A percentile compares a stretch with the other conserved stretches of the same genome.
Evolutionary conservation across 257 asterid genomes (phyloP).

Genomic region (Coffea canephora): DNA sequence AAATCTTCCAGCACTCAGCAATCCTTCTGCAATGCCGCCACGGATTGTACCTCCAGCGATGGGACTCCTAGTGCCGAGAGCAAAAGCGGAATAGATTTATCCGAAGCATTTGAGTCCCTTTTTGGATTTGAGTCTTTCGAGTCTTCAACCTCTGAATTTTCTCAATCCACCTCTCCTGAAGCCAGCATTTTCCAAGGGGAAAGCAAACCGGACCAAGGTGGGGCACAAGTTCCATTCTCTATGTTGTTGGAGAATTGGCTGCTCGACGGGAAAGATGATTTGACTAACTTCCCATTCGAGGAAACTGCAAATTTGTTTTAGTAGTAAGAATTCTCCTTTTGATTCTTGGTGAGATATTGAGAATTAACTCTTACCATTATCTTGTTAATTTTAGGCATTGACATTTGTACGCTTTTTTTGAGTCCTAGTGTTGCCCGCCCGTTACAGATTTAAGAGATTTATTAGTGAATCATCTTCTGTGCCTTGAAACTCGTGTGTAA

Average conservation of each 20-base stretch:
- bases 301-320: conserved; percentile 44
- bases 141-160: conserved; percentile 46
- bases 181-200: conserved; percentile 34
- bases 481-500: background rate
- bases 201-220: conserved; percentile 31
- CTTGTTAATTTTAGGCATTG: conserved; percentile 21
- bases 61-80: conserved; percentile 29
- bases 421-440: background rate
- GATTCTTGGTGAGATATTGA: background rate
- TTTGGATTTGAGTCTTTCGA: conserved; percentile 60
- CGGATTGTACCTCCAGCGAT: conserved; percentile 32
- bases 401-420: conserved; percentile 13
- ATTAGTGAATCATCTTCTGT: background rate
- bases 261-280: conserved; percentile 54
- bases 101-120: conserved; percentile 50
- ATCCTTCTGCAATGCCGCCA: conserved; percentile 27
- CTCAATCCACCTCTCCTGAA: conserved; percentile 49
- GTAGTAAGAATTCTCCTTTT: conserved; percentile 6
- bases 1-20: conserved; percentile 44
- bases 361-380: background rate
- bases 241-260: conserved; percentile 71
- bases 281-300: conserved; percentile 41
- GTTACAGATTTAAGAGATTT: background rate
- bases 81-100: conserved; percentile 37
- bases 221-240: conserved; percentile 39